These are phyloP conservation scores for Hanseniaspora occidentalis DNA, from an alignment of 805 yeast species.

Conservation along the genomic window DNA sequence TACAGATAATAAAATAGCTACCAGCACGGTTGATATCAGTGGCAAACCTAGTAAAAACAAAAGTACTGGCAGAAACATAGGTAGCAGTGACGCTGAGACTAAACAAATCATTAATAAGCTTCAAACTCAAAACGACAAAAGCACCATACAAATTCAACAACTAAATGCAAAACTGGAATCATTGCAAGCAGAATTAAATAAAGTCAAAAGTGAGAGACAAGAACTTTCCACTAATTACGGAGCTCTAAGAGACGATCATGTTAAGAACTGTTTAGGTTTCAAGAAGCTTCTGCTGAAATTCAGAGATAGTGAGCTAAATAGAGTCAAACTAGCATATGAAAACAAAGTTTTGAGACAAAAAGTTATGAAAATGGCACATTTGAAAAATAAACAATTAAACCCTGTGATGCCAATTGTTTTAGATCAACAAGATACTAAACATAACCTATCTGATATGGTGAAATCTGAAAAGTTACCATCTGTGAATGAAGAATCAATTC, in stretches of 20 bases:
- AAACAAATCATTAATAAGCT: background rate
- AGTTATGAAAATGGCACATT: constrained; percentile 9
- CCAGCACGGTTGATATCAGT: no score
- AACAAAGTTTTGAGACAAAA: constrained; percentile 25
- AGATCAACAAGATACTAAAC: background rate
- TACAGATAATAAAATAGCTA: no score
- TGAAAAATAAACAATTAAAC: constrained; percentile 11
- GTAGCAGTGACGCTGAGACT: no score
- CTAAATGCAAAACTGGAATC: no score
- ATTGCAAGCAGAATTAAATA: background rate
- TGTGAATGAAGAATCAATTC: no score
- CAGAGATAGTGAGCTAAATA: constrained; percentile 26
- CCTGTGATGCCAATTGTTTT: background rate
- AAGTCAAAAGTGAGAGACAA: constrained; percentile 15
- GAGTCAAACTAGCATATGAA: constrained; percentile 26
- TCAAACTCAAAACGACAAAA: no score
- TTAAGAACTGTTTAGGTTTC: constrained; percentile 22
- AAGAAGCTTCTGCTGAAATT: constrained; percentile 22
- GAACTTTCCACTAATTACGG: constrained; percentile 22
- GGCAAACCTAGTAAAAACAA: no score
- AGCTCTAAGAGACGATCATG: constrained; percentile 22
- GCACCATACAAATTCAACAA: no score
- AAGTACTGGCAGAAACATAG: no score
- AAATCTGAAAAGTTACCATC: no score
- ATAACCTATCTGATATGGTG: no score